Conservation (phyloP, 1,139 yeast species). For the Geotrichum carabidarum region DNA sequence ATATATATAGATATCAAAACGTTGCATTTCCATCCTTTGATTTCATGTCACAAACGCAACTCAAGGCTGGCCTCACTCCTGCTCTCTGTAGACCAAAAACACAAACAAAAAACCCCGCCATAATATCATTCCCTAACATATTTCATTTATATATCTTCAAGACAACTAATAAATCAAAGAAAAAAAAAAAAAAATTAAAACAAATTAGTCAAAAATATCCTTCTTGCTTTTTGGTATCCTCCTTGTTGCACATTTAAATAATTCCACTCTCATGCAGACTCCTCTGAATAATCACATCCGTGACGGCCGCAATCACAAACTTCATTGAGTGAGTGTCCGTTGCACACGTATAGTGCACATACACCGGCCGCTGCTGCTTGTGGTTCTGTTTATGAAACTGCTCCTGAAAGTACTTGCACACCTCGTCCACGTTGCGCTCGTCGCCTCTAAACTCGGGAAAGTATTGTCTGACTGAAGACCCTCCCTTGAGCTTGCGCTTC, state of each 20-base stretch:
- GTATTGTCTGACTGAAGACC: constrained; percentile 41
- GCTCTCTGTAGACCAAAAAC: too few relatives aligned
- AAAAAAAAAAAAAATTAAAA: background rate
- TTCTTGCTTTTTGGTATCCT: background rate
- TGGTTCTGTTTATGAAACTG: constrained; percentile 47
- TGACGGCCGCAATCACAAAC: constrained; percentile 85
- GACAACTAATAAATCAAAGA: background rate
- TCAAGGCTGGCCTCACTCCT: too few relatives aligned
- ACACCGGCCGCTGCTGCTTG: constrained; percentile 58
- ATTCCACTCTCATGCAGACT: constrained; percentile 80
- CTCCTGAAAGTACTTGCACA: constrained; percentile 28
- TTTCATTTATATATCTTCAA: too few relatives aligned
- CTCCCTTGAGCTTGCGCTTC: constrained; percentile 47
- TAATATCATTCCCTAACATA: too few relatives aligned
- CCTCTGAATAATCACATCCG: constrained; percentile 83
- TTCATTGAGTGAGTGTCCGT: constrained; percentile 86
- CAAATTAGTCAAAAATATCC: background rate
- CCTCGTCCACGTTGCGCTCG: constrained; percentile 30
- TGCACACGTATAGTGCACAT: constrained; percentile 92
- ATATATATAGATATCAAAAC: too few relatives aligned
- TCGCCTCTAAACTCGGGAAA: constrained; percentile 30
- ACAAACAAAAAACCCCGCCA: too few relatives aligned
- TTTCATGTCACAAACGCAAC: too few relatives aligned
- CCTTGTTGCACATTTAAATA: constrained; percentile 38
- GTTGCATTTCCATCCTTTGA: too few relatives aligned